Evolutionary conservation across 2,329 filamentous ascomycete species (phyloP).

Genomic region (Epichloe gansuensis): DNA sequence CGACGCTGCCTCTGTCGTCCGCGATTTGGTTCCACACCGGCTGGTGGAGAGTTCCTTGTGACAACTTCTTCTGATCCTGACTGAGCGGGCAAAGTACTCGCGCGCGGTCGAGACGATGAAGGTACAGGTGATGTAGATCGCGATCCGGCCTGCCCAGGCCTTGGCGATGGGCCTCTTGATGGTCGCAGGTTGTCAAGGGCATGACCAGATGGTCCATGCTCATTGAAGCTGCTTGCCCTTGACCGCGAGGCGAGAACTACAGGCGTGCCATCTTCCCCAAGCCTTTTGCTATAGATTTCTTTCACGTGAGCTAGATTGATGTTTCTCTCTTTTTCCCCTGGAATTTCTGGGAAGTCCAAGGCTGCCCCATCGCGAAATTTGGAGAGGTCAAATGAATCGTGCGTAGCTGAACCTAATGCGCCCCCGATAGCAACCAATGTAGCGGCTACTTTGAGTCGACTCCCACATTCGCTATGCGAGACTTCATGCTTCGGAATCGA

Average conservation of each 20-base stretch:
- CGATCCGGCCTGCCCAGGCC: not conserved
- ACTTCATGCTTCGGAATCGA: not conserved
- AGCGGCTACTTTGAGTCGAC: constrained; percentile 29
- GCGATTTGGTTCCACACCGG: not conserved
- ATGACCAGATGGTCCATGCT: not conserved
- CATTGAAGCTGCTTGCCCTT: constrained; percentile 25
- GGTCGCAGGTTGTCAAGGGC: constrained; percentile 1
- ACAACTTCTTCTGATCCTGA: not conserved
- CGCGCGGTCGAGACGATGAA: constrained; percentile 3
- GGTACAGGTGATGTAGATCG: constrained; percentile 1
- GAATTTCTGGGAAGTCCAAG: constrained; percentile 40
- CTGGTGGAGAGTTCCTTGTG: not conserved
- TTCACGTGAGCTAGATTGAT: constrained; percentile 22
- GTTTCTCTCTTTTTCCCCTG: constrained; percentile 30
- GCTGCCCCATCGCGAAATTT: constrained; percentile 34
- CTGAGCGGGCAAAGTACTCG: constrained; percentile 5
- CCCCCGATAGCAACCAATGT: constrained; percentile 29
- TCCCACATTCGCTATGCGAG: constrained; percentile 9
- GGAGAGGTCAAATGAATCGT: constrained; percentile 34
- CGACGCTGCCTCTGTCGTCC: constrained; percentile 6
- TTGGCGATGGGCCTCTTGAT: constrained; percentile 4
- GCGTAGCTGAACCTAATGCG: constrained; percentile 33
- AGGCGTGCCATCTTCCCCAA: constrained; percentile 20
- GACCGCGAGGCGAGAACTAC: constrained; percentile 15
- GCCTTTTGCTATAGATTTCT: constrained; percentile 25